Conservation (phyloP, 371 early-diverging fungal species). For the Dichotomocladium elegans region DNA sequence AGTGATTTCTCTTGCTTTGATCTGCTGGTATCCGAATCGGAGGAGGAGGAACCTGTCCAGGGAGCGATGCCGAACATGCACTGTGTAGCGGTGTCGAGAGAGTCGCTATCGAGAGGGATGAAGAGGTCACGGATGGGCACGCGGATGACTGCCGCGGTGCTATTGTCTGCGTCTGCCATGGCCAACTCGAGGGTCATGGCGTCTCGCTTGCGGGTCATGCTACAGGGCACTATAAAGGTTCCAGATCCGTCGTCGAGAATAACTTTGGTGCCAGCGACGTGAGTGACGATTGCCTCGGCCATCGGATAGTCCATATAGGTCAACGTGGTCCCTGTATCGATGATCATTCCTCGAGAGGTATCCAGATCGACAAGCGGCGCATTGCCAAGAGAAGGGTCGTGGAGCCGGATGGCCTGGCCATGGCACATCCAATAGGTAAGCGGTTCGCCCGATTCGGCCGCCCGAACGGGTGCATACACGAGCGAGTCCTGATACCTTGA, state of each 20-base stretch:
- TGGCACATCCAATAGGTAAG: slow-evolving; percentile 25
- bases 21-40: background rate
- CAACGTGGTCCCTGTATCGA: slow-evolving; percentile 34
- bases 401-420: slow-evolving; percentile 11
- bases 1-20: too few species aligned
- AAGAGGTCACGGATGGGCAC: slow-evolving; percentile 22
- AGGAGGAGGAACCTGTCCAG: slow-evolving; percentile 4
- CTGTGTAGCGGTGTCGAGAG: slow-evolving; percentile 1
- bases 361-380: background rate
- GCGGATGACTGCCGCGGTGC: background rate
- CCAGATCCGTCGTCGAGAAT: slow-evolving; percentile 14
- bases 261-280: slow-evolving; percentile 7
- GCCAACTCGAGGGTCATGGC: background rate
- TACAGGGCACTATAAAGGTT: slow-evolving; percentile 19
- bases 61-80: slow-evolving; percentile 35
- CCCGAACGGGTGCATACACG: slow-evolving; percentile 10
- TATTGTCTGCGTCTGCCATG: background rate
- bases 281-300: slow-evolving; percentile 14
- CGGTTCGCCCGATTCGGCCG: background rate
- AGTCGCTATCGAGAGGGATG: slow-evolving; percentile 21
- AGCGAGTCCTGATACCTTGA: slow-evolving; percentile 17
- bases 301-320: slow-evolving; percentile 20
- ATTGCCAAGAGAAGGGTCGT: background rate
- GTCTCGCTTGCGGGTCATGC: background rate
- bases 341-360: slow-evolving; percentile 18